Evolutionary conservation across 1,139 yeast genomes (phyloP).

Genomic region (Kluyveromyces marxianus): DNA sequence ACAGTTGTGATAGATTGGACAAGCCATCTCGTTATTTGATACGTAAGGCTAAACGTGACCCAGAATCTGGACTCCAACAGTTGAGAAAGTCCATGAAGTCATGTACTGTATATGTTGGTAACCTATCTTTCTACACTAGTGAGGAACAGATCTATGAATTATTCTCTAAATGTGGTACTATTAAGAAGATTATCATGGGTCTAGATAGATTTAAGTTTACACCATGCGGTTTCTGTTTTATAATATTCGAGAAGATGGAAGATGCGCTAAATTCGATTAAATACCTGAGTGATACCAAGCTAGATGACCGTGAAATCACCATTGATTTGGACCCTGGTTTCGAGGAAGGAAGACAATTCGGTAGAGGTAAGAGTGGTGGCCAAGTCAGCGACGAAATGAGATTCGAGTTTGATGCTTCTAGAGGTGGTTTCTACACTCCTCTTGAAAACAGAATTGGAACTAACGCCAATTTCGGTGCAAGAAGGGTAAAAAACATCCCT

Average conservation of each 20-base stretch:
- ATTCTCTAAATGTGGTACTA: constrained; percentile 70
- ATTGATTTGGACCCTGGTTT: constrained; percentile 95
- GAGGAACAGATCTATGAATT: constrained; percentile 90
- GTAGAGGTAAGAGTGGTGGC: constrained; percentile 87
- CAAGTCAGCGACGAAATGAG: constrained; percentile 60
- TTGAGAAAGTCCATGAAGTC: constrained; percentile 57
- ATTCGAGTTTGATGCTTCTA: constrained; percentile 48
- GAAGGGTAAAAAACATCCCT: constrained; percentile 16
- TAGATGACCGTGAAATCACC: constrained; percentile 72
- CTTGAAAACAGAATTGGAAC: constrained; percentile 27
- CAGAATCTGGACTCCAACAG: constrained; percentile 42
- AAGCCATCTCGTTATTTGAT: constrained; percentile 70
- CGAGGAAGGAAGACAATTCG: constrained; percentile 88
- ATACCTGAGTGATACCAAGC: constrained; percentile 67
- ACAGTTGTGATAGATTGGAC: constrained; percentile 64
- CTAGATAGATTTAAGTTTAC: constrained; percentile 79
- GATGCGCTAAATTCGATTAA: constrained; percentile 79
- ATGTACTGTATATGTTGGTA: constrained; percentile 81
- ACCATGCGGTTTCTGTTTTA: constrained; percentile 95
- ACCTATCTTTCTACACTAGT: constrained; percentile 75
- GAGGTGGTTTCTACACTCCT: constrained; percentile 42
- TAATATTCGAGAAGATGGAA: constrained; percentile 57
- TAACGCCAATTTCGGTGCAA: constrained; percentile 12
- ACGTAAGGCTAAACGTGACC: constrained; percentile 55
- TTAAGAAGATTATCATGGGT: constrained; percentile 84